Base-by-base conservation (phyloP, 176 grass and related monocot genomes). In the Aechmea fasciata region DNA sequence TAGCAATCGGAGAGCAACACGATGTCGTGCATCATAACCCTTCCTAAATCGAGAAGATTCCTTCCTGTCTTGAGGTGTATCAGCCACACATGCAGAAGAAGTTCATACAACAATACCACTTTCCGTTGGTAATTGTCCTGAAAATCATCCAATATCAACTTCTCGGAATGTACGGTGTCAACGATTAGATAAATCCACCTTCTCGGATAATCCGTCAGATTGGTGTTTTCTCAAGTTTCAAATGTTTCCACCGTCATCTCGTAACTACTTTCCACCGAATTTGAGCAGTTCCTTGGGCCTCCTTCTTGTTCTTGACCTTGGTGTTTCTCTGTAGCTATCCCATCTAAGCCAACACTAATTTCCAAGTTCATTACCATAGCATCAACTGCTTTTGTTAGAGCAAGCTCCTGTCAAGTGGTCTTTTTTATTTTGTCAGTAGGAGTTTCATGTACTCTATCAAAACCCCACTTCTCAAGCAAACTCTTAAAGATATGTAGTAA, bases 1-100 rank as follows among this genome's bases (percentile, higher is more conserved):
- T 55, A 97, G 69, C 20, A 92, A 81, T 18, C 94, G 83, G 52
- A 97, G 81, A 64, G 86, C 89, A 41, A 91, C 89, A 47, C 94
- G 89, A 79, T 97, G 94, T 64, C 94, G 83, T 13, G 94, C 89
- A 86, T 97, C 94, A 85, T 97, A 97, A 11, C 94, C 89, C 77
- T 90, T 97, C 69, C 86, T 85, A 66, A 90, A 10, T 63, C 74
- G 75, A n/a, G 81, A 85, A 8, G 73, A 74, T 0, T 79, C 85
- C 63, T 76, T 69, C 55, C 77, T 78, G 0, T 90, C 82, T 71
- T 87, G 77, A 65, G 79, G 70, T 70, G 84, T 83, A 69, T 97
- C 94, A 11, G 94, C 89, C 41, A 97, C 94, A 73, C 94, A 97
- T 22, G 94, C 86, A 51, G 94, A 97, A 97, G 89, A 64, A 97